phyloP scores from a whole-genome alignment of 2,329 filamentous ascomycete genomes.

The Pyrenophora seminiperda region DNA sequence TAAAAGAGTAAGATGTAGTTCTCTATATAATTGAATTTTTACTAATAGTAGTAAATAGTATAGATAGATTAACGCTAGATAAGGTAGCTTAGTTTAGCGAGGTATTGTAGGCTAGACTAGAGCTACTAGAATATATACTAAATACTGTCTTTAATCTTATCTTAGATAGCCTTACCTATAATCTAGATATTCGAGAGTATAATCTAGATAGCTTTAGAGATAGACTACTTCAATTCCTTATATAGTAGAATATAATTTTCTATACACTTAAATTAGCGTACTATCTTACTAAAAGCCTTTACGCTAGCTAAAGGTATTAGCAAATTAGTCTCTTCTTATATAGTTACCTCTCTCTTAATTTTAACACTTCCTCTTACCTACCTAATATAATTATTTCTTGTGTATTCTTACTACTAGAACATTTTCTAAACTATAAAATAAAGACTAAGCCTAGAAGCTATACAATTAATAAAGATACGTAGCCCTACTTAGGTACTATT shows the following conservation, averaged over 20 bases:
- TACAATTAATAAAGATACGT: background rate
- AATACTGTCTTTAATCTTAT: slow-evolving; percentile 5
- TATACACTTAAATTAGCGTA: background rate
- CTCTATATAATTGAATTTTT: background rate
- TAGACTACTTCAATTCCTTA: slow-evolving; percentile 11
- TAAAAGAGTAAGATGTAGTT: slow-evolving; percentile 15
- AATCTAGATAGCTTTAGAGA: slow-evolving; percentile 4
- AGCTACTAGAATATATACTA: slow-evolving; percentile 5
- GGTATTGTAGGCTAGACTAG: slow-evolving; percentile 11
- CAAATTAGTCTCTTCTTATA: background rate
- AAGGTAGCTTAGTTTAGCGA: slow-evolving; percentile 11
- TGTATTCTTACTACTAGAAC: background rate
- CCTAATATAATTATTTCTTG: slow-evolving; percentile 1
- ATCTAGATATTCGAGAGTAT: slow-evolving; percentile 8
- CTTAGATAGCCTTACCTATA: slow-evolving; percentile 3
- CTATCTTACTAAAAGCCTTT: background rate
- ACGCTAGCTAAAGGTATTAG: background rate
- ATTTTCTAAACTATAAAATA: slow-evolving; percentile 1
- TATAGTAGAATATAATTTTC: slow-evolving; percentile 1
- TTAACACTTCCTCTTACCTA: background rate
- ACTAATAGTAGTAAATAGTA: slow-evolving; percentile 7
- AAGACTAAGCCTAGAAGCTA: slow-evolving; percentile 1
- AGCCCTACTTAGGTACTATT: slow-evolving; percentile 11
- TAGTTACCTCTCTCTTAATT: background rate
- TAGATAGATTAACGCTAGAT: slow-evolving; percentile 5